Base-by-base conservation (phyloP, 208 protist species). In the Acanthamoeba healyi region DNA sequence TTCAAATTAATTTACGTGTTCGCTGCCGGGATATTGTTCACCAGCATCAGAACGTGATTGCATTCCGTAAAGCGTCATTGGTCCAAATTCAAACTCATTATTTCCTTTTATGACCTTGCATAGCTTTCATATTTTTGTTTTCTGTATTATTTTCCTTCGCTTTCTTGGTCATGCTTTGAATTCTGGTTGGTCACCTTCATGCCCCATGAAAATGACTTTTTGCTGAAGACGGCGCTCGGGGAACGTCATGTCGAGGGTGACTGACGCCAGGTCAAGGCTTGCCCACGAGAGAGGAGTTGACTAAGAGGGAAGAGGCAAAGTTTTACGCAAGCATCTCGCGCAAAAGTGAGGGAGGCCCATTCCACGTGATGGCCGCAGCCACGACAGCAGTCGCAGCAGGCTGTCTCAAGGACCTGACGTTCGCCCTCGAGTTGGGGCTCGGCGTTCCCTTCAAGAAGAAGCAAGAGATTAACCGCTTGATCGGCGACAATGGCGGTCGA, bases 401-500 rank as follows among this genome's bases (percentile, higher is more conserved):
- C 44, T 40, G 15, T 26, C 38, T 88, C 29, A 88, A 88, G 22
- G 79, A 63, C 44, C 29, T 88, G 17, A 54, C 51, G 5, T 88
- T 88, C 17, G 79, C 79, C 6, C 79, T 88, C 34, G 79, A 88
- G 44, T 38, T 88, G 40, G 79, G 79, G 14, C 51, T 88, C 19
- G 79, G 17, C 14, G 44, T 88, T 4, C 51, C 79, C 79, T 88
- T 65, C 79, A 54, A 88, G 32, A 36, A 51, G 32, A 88, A 88
- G 79, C 42, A 88, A 88, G 79, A 88, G 49, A 88, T 88, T 63
- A 88, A 88, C 79, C 79, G 51, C 29, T 32, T 91, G 7, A 91
- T 91, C 84, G 34, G 29, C 14, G 29, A 91, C 34, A 65, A 91
- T 72, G 84, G 84, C 49, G 84, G 84, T 15, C 32, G 36, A 24